Evolutionary conservation across 2,329 filamentous ascomycete genomes (phyloP).

Genomic region (Aspergillus sp.): DNA sequence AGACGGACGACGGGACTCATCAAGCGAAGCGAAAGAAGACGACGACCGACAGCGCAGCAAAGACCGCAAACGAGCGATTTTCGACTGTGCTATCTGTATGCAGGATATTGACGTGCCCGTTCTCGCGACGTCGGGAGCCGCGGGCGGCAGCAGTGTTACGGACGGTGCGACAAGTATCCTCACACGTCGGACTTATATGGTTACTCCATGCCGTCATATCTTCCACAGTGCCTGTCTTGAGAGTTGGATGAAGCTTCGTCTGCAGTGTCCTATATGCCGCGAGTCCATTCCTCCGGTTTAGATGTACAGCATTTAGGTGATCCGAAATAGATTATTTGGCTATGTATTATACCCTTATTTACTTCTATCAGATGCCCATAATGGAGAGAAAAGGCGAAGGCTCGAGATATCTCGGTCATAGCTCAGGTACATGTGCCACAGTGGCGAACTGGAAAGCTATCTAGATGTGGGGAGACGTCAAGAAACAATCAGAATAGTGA

Average conservation of each 20-base stretch:
- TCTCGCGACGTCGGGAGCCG: constrained; percentile 53
- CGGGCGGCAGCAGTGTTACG: constrained; percentile 45
- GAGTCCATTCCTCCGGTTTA: constrained; percentile 84
- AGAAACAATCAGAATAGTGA: too few relatives aligned
- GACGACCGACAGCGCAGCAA: constrained; percentile 41
- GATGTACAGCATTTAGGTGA: constrained; percentile 4
- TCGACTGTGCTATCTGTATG: constrained; percentile 95
- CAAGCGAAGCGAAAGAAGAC: constrained; percentile 38
- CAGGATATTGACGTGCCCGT: constrained; percentile 89
- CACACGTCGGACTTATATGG: constrained; percentile 85
- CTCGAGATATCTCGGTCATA: too few relatives aligned
- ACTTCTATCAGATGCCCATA: too few relatives aligned
- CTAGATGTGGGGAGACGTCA: too few relatives aligned
- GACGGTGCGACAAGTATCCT: constrained; percentile 63
- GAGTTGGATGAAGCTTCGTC: constrained; percentile 89
- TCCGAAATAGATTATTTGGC: neutral
- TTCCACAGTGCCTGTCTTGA: constrained; percentile 92
- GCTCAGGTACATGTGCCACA: too few relatives aligned
- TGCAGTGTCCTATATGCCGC: constrained; percentile 94
- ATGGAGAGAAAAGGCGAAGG: too few relatives aligned
- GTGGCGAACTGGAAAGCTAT: too few relatives aligned
- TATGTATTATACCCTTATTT: too few relatives aligned
- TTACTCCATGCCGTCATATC: constrained; percentile 93
- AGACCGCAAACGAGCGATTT: constrained; percentile 59
- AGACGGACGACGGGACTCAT: constrained; percentile 40